Evolutionary conservation across 352 stramenopile species (phyloP).

Genomic region (Globisporangium takayamanum): DNA sequence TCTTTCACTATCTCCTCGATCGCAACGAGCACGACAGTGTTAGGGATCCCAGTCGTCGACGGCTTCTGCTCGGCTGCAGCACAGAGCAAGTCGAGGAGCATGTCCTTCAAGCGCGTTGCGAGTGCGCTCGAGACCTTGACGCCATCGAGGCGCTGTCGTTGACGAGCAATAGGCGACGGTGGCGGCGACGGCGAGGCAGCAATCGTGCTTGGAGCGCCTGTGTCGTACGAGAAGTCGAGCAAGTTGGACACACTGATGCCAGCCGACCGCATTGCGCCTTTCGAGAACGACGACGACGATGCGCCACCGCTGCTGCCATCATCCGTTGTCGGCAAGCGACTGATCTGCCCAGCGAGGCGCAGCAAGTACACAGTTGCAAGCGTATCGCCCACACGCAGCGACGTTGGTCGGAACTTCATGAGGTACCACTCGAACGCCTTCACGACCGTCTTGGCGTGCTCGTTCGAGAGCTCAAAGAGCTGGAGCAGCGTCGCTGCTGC

Average conservation of each 20-base stretch:
- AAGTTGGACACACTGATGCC: constrained; percentile 21
- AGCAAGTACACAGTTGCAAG: constrained; percentile 67
- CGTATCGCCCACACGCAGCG: constrained; percentile 47
- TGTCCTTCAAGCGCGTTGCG: constrained; percentile 35
- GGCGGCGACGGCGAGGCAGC: constrained; percentile 19
- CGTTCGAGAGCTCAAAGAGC: constrained; percentile 40
- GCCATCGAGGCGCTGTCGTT: constrained; percentile 35
- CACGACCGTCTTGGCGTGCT: constrained; percentile 30
- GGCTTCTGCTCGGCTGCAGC: constrained; percentile 13
- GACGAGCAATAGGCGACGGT: constrained; percentile 20
- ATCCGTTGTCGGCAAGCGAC: constrained; percentile 28
- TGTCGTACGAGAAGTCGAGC: constrained; percentile 55
- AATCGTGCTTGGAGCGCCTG: background rate
- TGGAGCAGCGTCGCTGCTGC: constrained; percentile 44
- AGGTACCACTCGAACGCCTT: constrained; percentile 48
- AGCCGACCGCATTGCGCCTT: background rate
- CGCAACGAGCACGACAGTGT: constrained; percentile 38
- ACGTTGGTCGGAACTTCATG: constrained; percentile 31
- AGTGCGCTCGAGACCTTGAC: constrained; percentile 35
- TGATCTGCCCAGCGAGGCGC: constrained; percentile 48
- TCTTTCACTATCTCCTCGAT: constrained; percentile 53
- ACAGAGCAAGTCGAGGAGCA: constrained; percentile 45
- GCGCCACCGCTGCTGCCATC: background rate
- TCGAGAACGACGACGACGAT: background rate
- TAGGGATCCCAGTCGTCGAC: constrained; percentile 9